Evolutionary conservation across 345 rosid genomes (phyloP).

Genomic region (Pistacia atlantica): DNA sequence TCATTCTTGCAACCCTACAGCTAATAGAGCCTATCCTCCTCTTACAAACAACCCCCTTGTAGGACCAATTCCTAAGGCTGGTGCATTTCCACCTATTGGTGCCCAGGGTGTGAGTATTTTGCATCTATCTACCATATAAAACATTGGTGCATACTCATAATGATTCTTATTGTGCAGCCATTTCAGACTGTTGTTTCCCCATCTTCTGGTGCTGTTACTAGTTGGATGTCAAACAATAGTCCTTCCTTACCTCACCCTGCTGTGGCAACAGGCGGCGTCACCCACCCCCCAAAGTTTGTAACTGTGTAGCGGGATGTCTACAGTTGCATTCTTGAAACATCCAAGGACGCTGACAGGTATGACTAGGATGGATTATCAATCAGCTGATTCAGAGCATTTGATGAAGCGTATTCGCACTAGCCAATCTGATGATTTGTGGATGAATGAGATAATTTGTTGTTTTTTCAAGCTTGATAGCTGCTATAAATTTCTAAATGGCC

Average conservation of each 20-base stretch:
- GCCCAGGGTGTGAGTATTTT: conserved; percentile 67
- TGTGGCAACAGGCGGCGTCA: conserved; percentile 35
- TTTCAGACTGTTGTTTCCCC: conserved; percentile 73
- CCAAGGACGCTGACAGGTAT: conserved; percentile 62
- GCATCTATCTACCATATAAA: conserved; percentile 7
- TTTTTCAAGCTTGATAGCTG: not conserved
- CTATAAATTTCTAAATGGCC: not conserved
- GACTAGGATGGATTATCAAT: conserved; percentile 65
- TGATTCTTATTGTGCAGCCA: conserved; percentile 49
- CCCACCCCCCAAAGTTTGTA: conserved; percentile 24
- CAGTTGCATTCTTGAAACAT: conserved; percentile 69
- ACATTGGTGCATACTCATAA: conserved; percentile 8
- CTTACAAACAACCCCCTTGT: conserved; percentile 61
- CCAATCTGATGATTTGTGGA: conserved; percentile 63
- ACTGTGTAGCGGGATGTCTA: conserved; percentile 4
- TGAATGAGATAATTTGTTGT: not conserved
- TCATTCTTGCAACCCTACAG: conserved; percentile 64
- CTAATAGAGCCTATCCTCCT: conserved; percentile 76
- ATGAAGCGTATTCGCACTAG: conserved; percentile 71
- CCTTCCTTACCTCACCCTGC: conserved; percentile 46
- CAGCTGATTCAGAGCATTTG: conserved; percentile 74
- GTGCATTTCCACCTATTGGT: conserved; percentile 66
- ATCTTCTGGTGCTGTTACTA: conserved; percentile 66
- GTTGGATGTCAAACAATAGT: conserved; percentile 60
- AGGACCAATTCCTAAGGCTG: conserved; percentile 75